Conservation (phyloP, 352 stramenopile genomes). For the Pythium grandisporangium region DNA sequence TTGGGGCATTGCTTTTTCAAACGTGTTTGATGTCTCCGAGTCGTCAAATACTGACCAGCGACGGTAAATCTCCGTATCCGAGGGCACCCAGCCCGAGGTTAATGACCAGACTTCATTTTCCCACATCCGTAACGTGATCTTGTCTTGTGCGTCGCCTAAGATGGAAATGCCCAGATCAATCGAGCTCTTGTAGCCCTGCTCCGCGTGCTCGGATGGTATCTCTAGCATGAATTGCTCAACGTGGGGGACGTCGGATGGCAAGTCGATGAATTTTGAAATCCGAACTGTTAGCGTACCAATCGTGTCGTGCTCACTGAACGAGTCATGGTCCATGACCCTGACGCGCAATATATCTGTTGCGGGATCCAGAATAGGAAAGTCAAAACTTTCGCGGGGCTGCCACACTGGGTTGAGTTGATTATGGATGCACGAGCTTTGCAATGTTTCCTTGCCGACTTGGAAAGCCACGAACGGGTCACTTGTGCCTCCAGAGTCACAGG, state of each 20-base stretch:
- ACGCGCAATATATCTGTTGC: constrained; percentile 34
- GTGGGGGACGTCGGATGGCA: constrained; percentile 27
- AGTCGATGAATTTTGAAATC: constrained; percentile 32
- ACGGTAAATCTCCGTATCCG: constrained; percentile 28
- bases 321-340: constrained; percentile 60
- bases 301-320: constrained; percentile 52
- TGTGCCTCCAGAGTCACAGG: constrained; percentile 57
- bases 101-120: constrained; percentile 59
- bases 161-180: constrained; percentile 51
- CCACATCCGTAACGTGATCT: constrained; percentile 36
- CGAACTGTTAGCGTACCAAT: constrained; percentile 43
- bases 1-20: constrained; percentile 28
- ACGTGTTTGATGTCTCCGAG: constrained; percentile 25
- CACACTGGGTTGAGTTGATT: constrained; percentile 63
- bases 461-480: constrained; percentile 73
- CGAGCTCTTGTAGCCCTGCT: constrained; percentile 34
- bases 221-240: constrained; percentile 44
- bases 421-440: constrained; percentile 50
- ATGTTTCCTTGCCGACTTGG: constrained; percentile 30
- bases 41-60: constrained; percentile 54
- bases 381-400: constrained; percentile 43
- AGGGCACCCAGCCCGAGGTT: constrained; percentile 31
- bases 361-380: constrained; percentile 38
- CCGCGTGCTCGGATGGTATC: constrained; percentile 24
- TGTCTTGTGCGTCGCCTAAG: constrained; percentile 21